Conservation (phyloP, 306 rosid species). For the Gastrolobium bilobum region DNA sequence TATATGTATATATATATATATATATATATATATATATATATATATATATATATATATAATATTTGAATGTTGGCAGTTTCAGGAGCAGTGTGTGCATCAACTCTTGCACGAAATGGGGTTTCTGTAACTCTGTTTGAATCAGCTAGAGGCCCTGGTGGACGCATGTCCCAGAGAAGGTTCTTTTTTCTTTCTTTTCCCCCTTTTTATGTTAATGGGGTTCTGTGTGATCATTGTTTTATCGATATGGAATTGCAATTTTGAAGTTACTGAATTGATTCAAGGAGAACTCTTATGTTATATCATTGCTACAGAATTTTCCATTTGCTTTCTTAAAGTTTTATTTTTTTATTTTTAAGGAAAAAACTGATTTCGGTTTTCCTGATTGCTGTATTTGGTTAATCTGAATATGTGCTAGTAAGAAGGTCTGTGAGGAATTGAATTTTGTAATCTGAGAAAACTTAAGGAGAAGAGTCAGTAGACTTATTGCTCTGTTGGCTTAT, state of each 20-base stretch:
- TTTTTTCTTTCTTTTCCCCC: not conserved
- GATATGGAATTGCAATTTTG: slow-evolving; percentile 29
- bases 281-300: not conserved
- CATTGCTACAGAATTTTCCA: not conserved
- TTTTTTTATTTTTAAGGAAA: not conserved
- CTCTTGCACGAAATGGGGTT: slow-evolving; percentile 81
- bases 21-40: no score
- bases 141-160: slow-evolving; percentile 96
- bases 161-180: slow-evolving; percentile 91
- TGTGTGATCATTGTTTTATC: not conserved
- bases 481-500: not conserved
- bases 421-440: slow-evolving; percentile 1
- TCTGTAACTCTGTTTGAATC: slow-evolving; percentile 87
- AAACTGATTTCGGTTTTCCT: slow-evolving; percentile 3
- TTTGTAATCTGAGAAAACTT: not conserved
- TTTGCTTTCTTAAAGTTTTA: not conserved
- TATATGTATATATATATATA: no score
- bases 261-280: not conserved
- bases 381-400: slow-evolving; percentile 18
- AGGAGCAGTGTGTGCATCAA: slow-evolving; percentile 90
- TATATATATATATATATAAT: not conserved
- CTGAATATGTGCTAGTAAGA: not conserved
- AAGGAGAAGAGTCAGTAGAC: no score
- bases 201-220: not conserved
- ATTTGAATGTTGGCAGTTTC: slow-evolving; percentile 68